Conservation (phyloP, 805 yeast species). For the Metschnikowia gruessii region DNA sequence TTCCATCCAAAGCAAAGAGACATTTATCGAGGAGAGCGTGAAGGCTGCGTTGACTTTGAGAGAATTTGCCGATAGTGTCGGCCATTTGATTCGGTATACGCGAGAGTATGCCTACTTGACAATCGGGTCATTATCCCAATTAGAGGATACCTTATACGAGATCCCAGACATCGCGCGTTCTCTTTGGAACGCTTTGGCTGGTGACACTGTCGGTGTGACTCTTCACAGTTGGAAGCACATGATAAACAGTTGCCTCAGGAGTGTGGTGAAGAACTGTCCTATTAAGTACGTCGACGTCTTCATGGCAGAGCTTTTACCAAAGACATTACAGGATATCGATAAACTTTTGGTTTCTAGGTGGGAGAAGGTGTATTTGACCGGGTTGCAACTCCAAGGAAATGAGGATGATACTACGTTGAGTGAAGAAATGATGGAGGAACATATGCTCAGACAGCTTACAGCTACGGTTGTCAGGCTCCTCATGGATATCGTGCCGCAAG, state of each 20-base stretch:
- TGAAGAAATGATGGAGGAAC: slow-evolving; percentile 99
- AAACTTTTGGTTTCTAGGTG: slow-evolving; percentile 71
- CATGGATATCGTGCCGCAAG: slow-evolving; percentile 85
- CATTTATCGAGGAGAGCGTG: slow-evolving; percentile 89
- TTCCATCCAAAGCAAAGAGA: slow-evolving; percentile 88
- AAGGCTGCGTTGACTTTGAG: slow-evolving; percentile 91
- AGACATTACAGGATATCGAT: slow-evolving; percentile 69
- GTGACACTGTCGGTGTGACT: slow-evolving; percentile 80
- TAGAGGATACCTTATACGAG: slow-evolving; percentile 85
- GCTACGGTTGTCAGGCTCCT: slow-evolving; percentile 85
- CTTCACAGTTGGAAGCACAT: slow-evolving; percentile 97
- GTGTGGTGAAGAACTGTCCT: slow-evolving; percentile 88
- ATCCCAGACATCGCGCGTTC: slow-evolving; percentile 75
- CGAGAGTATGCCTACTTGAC: slow-evolving; percentile 93
- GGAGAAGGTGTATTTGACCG: slow-evolving; percentile 61
- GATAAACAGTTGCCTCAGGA: slow-evolving; percentile 83
- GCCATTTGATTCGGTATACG: slow-evolving; percentile 92
- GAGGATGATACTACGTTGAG: slow-evolving; percentile 79
- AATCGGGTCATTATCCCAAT: slow-evolving; percentile 81
- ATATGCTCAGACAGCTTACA: slow-evolving; percentile 85
- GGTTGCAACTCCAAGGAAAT: slow-evolving; percentile 54
- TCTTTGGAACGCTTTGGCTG: slow-evolving; percentile 85
- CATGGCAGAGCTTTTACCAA: slow-evolving; percentile 76
- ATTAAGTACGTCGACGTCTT: slow-evolving; percentile 60
- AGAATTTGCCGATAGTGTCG: slow-evolving; percentile 97